Percentiles rank a stretch among this genome's conserved stretches.
Evolutionary conservation across 352 stramenopile species (phyloP).

Genomic region (Peronospora tabacina): DNA sequence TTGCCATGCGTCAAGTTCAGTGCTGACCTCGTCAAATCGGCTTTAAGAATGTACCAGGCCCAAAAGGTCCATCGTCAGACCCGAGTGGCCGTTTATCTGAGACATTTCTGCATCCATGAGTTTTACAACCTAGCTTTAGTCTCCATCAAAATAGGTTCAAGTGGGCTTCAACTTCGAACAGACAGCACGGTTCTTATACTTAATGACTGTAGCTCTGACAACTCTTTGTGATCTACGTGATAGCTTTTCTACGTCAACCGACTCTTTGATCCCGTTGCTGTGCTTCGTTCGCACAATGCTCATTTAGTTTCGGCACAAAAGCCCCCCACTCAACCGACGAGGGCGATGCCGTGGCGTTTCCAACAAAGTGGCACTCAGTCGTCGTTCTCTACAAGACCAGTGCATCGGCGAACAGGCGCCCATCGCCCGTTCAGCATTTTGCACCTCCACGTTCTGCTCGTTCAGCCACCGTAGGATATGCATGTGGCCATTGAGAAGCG

Average conservation of each 20-base stretch:
- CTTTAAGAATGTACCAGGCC: neutral
- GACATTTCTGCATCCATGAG: conserved; percentile 11
- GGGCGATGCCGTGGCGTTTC: conserved; percentile 23
- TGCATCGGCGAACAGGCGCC: neutral
- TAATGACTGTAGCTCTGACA: conserved; percentile 8
- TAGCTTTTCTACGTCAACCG: neutral
- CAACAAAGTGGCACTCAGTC: conserved; percentile 27
- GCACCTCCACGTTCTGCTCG: conserved; percentile 30
- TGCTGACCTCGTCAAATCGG: conserved; percentile 1
- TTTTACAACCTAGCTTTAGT: conserved; percentile 5
- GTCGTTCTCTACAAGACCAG: conserved; percentile 28
- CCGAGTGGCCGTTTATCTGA: conserved; percentile 9
- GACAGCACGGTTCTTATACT: neutral
- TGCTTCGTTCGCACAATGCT: conserved; percentile 3
- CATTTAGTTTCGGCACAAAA: conserved; percentile 23
- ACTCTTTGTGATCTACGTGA: conserved; percentile 6
- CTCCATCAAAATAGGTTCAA: conserved; percentile 9
- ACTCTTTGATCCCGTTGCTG: conserved; percentile 20
- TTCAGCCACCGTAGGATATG: conserved; percentile 59
- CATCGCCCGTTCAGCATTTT: conserved; percentile 5
- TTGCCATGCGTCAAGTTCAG: neutral
- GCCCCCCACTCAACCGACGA: conserved; percentile 25
- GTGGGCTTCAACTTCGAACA: conserved; percentile 2
- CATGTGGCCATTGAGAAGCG: conserved; percentile 58
- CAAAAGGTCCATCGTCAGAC: neutral